A percentile compares a stretch with the other conserved stretches of the same genome.
These are phyloP conservation scores for Colletotrichum godetiae DNA, from an alignment of 2,329 filamentous ascomycete species.

Conservation along the genomic window DNA sequence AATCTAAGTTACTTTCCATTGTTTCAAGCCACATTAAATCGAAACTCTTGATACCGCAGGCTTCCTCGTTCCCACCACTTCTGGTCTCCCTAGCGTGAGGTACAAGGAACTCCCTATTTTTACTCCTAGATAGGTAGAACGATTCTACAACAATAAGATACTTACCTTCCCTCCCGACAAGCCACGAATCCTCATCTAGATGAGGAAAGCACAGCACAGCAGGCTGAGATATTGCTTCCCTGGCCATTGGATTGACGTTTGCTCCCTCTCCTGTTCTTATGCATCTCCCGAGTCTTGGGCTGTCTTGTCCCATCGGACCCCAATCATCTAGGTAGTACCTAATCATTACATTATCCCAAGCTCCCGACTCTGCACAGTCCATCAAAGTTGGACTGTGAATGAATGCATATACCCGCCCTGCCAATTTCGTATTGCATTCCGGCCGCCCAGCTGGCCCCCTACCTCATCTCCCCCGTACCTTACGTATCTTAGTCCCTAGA, in stretches of 20 bases:
- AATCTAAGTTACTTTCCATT: not conserved
- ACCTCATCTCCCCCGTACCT: conserved; percentile 11
- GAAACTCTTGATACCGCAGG: not conserved
- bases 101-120: not conserved
- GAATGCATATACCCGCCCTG: not conserved
- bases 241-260: not conserved
- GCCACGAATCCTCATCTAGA: conserved; percentile 9
- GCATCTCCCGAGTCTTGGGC: not conserved
- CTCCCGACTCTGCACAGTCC: conserved; percentile 1
- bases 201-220: not conserved
- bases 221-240: not conserved
- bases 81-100: not conserved
- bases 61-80: not conserved
- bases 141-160: not conserved
- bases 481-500: not conserved
- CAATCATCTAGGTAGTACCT: not conserved
- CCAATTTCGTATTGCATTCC: conserved; percentile 6
- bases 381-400: not conserved
- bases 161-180: not conserved
- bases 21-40: not conserved
- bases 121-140: not conserved
- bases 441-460: not conserved
- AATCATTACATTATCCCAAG: conserved; percentile 9
- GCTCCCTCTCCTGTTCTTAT: not conserved
- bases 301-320: not conserved